phyloP scores from a whole-genome alignment of 1,139 yeast genomes.

The Dujonia santamariae region DNA sequence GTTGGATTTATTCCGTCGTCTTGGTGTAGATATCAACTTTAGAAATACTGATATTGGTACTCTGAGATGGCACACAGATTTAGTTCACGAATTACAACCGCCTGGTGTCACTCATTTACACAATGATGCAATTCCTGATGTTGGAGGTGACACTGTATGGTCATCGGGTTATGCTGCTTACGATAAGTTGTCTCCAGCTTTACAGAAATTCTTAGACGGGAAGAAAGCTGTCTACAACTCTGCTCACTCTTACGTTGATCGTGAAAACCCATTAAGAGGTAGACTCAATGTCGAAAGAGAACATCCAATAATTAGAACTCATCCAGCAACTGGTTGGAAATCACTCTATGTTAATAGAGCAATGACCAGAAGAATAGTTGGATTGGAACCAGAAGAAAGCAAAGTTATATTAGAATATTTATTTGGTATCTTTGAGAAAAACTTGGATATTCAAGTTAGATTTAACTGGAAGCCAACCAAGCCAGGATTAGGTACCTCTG shows the following conservation, averaged over 20 bases:
- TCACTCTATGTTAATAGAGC: constrained; percentile 18
- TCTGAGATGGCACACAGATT: constrained; percentile 16
- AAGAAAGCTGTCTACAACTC: constrained; percentile 21
- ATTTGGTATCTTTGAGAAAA: constrained; percentile 20
- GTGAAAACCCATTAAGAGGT: constrained; percentile 20
- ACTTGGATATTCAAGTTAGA: constrained; percentile 35
- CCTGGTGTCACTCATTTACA: constrained; percentile 18
- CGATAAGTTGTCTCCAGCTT: constrained; percentile 21
- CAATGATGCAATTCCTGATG: constrained; percentile 15
- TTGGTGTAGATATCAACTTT: constrained; percentile 14
- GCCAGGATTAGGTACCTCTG: constrained; percentile 43
- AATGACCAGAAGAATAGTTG: constrained; percentile 20
- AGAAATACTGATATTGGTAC: constrained; percentile 13
- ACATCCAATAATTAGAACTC: constrained; percentile 16
- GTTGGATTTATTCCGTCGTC: constrained; percentile 12
- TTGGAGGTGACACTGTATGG: constrained; percentile 18
- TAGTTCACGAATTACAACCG: constrained; percentile 17
- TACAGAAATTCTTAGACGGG: constrained; percentile 21
- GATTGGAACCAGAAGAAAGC: constrained; percentile 19
- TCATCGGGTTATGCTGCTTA: constrained; percentile 20
- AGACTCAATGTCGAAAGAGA: constrained; percentile 18
- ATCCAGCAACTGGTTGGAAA: constrained; percentile 18
- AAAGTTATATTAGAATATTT: constrained; percentile 18
- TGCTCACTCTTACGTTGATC: constrained; percentile 20
- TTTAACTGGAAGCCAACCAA: constrained; percentile 45